Conservation (phyloP, 495 filamentous ascomycete species). For the Penicillium mononematosum region DNA sequence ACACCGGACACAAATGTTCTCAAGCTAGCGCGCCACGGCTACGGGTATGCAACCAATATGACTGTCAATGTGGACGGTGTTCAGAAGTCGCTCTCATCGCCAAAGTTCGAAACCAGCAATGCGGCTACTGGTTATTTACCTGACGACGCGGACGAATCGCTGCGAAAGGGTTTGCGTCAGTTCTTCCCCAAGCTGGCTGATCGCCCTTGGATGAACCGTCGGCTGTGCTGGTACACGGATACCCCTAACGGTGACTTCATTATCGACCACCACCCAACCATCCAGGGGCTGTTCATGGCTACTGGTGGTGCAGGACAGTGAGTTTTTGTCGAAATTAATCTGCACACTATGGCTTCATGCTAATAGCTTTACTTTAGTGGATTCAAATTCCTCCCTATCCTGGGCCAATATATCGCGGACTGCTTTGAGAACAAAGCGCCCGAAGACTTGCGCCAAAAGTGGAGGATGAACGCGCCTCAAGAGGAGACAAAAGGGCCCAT, state of each 20-base stretch:
- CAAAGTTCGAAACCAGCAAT: slow-evolving; percentile 33
- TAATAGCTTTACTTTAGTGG: slow-evolving; percentile 36
- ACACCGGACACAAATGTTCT: slow-evolving; percentile 49
- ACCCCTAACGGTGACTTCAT: slow-evolving; percentile 73
- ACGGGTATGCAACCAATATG: slow-evolving; percentile 58
- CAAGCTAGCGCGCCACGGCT: slow-evolving; percentile 71
- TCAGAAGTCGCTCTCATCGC: slow-evolving; percentile 25
- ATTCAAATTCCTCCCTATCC: slow-evolving; percentile 78
- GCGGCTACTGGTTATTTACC: slow-evolving; percentile 42
- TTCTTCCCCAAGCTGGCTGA: slow-evolving; percentile 59
- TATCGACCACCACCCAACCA: slow-evolving; percentile 64
- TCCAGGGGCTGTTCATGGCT: slow-evolving; percentile 64
- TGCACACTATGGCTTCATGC: neutral
- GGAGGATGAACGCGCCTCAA: slow-evolving; percentile 44
- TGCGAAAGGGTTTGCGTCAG: slow-evolving; percentile 55
- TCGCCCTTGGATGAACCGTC: slow-evolving; percentile 54
- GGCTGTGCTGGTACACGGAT: slow-evolving; percentile 52
- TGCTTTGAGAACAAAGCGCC: slow-evolving; percentile 52
- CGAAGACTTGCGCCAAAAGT: slow-evolving; percentile 54
- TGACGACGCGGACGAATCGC: slow-evolving; percentile 55
- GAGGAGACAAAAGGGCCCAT: slow-evolving; percentile 17
- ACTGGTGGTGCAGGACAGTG: slow-evolving; percentile 75
- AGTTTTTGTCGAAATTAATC: slow-evolving; percentile 28
- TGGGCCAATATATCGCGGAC: slow-evolving; percentile 69
- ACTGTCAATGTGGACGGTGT: slow-evolving; percentile 33